Evolutionary conservation across 345 rosid genomes (phyloP), one percentile per base, ranked within the genome.

Genomic region (Stellera chamaejasme): DNA sequence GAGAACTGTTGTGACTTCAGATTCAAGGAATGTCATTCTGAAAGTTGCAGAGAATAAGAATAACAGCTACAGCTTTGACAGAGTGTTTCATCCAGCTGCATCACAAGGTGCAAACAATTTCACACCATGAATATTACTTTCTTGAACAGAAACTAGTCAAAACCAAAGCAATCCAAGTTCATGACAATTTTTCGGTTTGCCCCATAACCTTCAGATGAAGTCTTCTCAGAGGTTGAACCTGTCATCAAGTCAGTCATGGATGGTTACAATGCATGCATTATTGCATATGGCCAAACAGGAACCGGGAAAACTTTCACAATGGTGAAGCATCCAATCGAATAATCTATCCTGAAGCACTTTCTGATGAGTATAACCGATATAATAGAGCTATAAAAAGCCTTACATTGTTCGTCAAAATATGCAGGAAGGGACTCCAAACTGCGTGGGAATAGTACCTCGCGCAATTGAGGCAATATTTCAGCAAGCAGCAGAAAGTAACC

Each of bases 261-360:
- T 62, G 96, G 96, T 42, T 85, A 82, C 69, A 88, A 88, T 63
- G 96, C 93, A 26, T 82, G 96, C 66, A 76, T 88, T 67, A 82
- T 88, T 28, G 93, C 96, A 0, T 81, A 82, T 16, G 93, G 96
- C 45, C 96, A 88, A 77, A 88, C 96, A 0, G 93, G 88, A 67
- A 81, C 93, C 1, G 93, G 96, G n/a, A 88, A 88, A 56, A 88
- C 88, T 45, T 82, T 69, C 69, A 77, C 93, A 43, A 88, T 85
- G 96, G 88, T 88, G 60, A 80, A 70, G 3, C 39, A 2, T 32
- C 39, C 39, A 32, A 32, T 2, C 9, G 39, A 32, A 32, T 32
- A 4, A 32, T 32, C 39, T 32, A 46, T 8, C 50, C 50, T 2
- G 11, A 46, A 46, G 19, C 50, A 46, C 11, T 46, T 8, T 32